Percentiles rank a stretch among this genome's conserved stretches.
Conservation (phyloP, 2,329 filamentous ascomycete species). For the Pseudogymnoascus sp. region DNA sequence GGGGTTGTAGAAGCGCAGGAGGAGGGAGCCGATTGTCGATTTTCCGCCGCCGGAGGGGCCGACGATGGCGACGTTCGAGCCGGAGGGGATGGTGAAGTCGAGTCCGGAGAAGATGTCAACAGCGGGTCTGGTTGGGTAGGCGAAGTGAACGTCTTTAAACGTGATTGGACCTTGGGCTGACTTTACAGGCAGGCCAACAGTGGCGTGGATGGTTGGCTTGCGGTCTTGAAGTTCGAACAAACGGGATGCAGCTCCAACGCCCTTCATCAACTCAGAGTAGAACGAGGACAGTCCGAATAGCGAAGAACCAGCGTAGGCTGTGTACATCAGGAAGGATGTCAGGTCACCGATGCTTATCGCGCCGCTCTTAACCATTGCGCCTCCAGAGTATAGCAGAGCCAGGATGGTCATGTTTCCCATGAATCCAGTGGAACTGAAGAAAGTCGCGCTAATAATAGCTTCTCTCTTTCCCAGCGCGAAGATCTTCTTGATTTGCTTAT, state of each 20-base stretch:
- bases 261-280: constrained; percentile 98
- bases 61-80: constrained; percentile 92
- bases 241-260: constrained; percentile 90
- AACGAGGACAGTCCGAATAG: constrained; percentile 92
- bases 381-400: constrained; percentile 80
- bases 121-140: constrained; percentile 87
- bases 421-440: constrained; percentile 80
- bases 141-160: constrained; percentile 79
- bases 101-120: constrained; percentile 86
- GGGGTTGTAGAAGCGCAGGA: constrained; percentile 86
- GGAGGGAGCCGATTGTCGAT: constrained; percentile 84
- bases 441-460: constrained; percentile 80
- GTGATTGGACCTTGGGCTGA: constrained; percentile 84
- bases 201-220: constrained; percentile 77
- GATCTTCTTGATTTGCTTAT: constrained; percentile 83
- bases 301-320: constrained; percentile 75
- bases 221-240: constrained; percentile 94
- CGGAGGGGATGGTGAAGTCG: constrained; percentile 84
- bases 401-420: constrained; percentile 96
- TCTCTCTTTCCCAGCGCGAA: constrained; percentile 83
- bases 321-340: constrained; percentile 98
- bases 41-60: constrained; percentile 95
- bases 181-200: constrained; percentile 67
- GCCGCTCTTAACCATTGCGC: constrained; percentile 79
- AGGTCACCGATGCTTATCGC: constrained; percentile 85